These are phyloP conservation scores for Pleurostoma richardsiae DNA, from an alignment of 2,329 filamentous ascomycete species.

Conservation along the genomic window DNA sequence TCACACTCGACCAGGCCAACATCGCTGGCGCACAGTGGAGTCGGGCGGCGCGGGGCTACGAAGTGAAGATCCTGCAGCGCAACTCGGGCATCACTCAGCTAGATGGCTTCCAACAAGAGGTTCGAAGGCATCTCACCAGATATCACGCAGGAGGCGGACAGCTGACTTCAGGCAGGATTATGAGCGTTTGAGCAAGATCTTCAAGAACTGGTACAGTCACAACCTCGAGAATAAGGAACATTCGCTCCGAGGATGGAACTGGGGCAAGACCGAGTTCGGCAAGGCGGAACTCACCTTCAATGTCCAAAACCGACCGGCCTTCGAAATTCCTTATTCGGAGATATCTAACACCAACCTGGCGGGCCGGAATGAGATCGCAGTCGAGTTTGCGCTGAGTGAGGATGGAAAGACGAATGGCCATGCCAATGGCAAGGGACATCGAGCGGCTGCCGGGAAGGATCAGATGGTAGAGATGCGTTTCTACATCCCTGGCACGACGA, in stretches of 20 bases:
- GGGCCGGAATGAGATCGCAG: conserved; percentile 94
- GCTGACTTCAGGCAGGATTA: conserved; percentile 56
- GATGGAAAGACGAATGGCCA: conserved; percentile 71
- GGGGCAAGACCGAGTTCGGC: conserved; percentile 96
- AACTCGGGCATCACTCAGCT: conserved; percentile 85
- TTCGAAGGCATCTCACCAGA: conserved; percentile 22
- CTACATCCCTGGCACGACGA: conserved; percentile 90
- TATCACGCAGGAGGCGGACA: no score
- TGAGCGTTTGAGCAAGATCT: conserved; percentile 83
- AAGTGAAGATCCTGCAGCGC: conserved; percentile 85
- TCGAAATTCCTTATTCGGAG: conserved; percentile 95
- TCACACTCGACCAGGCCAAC: conserved; percentile 84
- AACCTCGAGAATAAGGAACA: conserved; percentile 91
- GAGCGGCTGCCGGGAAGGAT: conserved; percentile 82
- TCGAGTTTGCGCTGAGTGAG: conserved; percentile 81
- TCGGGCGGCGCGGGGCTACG: conserved; percentile 83
- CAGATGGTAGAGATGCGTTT: conserved; percentile 98
- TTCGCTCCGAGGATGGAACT: conserved; percentile 95
- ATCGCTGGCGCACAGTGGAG: conserved; percentile 92
- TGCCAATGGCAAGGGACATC: conserved; percentile 74
- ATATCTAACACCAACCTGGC: conserved; percentile 97
- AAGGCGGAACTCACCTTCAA: conserved; percentile 95
- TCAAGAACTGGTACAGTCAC: conserved; percentile 98
- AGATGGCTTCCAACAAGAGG: conserved; percentile 90
- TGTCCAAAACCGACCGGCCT: conserved; percentile 92